These are phyloP conservation scores for Suhomyces sp. DNA, from an alignment of 805 yeast species.

Conservation along the genomic window DNA sequence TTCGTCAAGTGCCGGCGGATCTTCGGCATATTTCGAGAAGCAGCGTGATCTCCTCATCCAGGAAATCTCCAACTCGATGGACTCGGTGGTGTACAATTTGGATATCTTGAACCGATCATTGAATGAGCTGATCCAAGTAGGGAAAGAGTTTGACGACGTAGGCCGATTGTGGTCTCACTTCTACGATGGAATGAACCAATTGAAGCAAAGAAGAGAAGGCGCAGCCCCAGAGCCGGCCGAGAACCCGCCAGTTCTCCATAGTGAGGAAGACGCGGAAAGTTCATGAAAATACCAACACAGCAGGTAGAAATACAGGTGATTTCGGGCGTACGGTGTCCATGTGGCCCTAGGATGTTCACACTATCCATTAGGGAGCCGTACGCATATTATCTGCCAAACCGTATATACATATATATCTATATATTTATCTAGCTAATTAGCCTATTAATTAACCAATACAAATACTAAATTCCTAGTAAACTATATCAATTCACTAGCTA, in stretches of 20 bases:
- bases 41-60: constrained; percentile 58
- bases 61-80: constrained; percentile 57
- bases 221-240: not conserved
- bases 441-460: no score
- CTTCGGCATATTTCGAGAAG: constrained; percentile 46
- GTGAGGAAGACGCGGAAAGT: not conserved
- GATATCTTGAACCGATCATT: constrained; percentile 65
- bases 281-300: not conserved
- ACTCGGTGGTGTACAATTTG: constrained; percentile 59
- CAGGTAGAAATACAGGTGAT: no score
- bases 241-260: not conserved
- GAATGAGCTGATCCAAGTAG: constrained; percentile 66
- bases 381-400: no score
- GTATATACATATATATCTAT: no score
- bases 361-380: no score
- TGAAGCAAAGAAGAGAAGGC: constrained; percentile 3
- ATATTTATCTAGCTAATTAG: no score
- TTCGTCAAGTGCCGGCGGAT: not conserved
- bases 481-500: no score
- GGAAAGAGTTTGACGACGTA: constrained; percentile 71
- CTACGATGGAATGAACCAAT: constrained; percentile 44
- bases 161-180: constrained; percentile 69
- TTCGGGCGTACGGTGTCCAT: no score
- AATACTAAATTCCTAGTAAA: no score
- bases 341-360: no score